Evolutionary conservation across 176 grass and related monocot genomes (phyloP), one percentile per base, ranked within the genome.

Genomic region (Oryza australiensis): DNA sequence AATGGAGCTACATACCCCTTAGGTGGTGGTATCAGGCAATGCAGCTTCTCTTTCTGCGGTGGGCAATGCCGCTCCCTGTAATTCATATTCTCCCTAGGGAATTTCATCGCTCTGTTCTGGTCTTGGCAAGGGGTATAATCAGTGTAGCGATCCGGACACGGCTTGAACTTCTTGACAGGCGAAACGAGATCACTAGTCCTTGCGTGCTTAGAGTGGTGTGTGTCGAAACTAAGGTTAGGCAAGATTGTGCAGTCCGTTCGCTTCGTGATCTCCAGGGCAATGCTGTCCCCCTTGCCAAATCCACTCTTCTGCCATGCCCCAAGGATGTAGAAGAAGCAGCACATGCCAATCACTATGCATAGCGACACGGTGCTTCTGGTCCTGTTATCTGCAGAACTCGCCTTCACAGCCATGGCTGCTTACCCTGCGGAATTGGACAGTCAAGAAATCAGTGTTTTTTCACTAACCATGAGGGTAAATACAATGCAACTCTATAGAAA

Each of bases 221-320:
- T 90, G 32, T 90, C 80, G 45, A 92, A 90, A 46, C 86, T 97
- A 35, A 97, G 89, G 76, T 94, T 94, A 0, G 94, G 94, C 12
- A 97, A 72, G 80, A 92, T 27, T 65, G 89, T 90, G 70, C 94
- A 97, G 74, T 97, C 94, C 0, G 94, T 97, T 70, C 86, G 90
- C 79, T 94, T 94, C 1, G 94, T 97, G 59, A 97, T 70, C 86
- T 94, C 94, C 23, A 97, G 79, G 8, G 94, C 94, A 60, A 97
- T 97, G 80, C 87, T 94, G 86, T 97, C 94, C 55, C 94, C 94
- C 72, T 94, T 97, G 7, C 94, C 94, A 37, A 92, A 97, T 57
- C 94, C 94, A 11, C 94, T 97, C 87, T 97, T 97, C 70, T 94
- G 94, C 91, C 91, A 97, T 1, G 91, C 92, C 42, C 94, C 94